Evolutionary conservation across 2,329 filamentous ascomycete genomes (phyloP).

Genomic region (Apiospora sp.): DNA sequence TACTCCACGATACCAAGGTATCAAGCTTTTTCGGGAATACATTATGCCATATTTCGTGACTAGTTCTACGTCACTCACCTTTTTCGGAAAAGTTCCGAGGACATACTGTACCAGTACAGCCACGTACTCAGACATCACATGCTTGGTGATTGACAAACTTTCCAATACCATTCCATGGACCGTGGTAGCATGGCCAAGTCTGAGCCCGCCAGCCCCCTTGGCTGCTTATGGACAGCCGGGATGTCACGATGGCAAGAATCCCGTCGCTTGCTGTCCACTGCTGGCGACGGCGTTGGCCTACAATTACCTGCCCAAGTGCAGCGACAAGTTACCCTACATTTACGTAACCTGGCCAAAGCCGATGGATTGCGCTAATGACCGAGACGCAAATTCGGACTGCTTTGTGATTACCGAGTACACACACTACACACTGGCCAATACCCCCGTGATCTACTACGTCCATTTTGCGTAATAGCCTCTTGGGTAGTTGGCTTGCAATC

Average conservation of each 20-base stretch:
- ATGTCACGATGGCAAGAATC: constrained; percentile 9
- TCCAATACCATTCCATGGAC: neutral
- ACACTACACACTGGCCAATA: neutral
- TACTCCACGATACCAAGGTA: neutral
- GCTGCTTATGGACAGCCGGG: neutral
- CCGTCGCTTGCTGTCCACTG: neutral
- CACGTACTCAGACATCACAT: neutral
- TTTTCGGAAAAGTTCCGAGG: neutral
- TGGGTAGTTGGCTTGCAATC: neutral
- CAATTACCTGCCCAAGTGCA: neutral
- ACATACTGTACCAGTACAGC: neutral
- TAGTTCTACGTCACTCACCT: neutral
- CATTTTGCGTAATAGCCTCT: neutral
- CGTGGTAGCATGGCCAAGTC: neutral
- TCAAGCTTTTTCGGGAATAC: constrained; percentile 1
- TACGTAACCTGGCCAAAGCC: constrained; percentile 1
- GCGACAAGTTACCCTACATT: neutral
- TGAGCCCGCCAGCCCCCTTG: neutral
- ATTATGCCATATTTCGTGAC: neutral
- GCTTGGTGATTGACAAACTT: neutral
- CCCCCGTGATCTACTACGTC: neutral
- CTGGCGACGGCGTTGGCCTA: neutral
- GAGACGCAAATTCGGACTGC: neutral
- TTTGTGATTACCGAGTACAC: neutral
- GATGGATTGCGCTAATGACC: constrained; percentile 9